Evolutionary conservation across 768 basidiomycete species (phyloP), one percentile per base, ranked within the genome.

Genomic region (Boletus sp.): DNA sequence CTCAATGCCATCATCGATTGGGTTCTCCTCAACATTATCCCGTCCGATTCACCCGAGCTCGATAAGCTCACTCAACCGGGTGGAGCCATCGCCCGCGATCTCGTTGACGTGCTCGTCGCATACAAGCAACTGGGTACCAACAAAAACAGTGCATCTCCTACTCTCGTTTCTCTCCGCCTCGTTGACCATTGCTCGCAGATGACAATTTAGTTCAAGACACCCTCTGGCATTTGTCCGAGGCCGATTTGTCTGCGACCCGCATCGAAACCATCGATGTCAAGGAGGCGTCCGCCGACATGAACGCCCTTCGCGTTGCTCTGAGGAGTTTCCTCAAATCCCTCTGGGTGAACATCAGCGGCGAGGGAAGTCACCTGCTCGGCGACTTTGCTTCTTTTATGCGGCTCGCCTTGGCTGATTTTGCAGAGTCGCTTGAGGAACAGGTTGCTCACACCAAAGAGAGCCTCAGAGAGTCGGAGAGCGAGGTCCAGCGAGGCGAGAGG

Each of bases 361-460:
- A 87, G 65, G 80, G 82, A 14, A 71, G 74, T 42, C 77, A 78
- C 35, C 72, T 87, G 28, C 74, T 86, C 61, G 71, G 76, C 52
- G 88, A 90, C 67, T 80, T 89, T 62, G 76, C 84, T 6, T 88
- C 86, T 30, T 83, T 89, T 60, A 62, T 78, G 1, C 83, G 89
- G 0, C 77, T 87, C 32, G 79, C 85, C 3, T 71, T 89, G 44
- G 86, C 87, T 0, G 86, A 90, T 54, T 79, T 82, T 0, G 86
- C 87, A 1, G 86, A 86, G 50, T 69, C 79, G 17, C 56, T 89
- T 18, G 83, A 87, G 60, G 63, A 68, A 0, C 75, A 77, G 50
- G 89, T 87, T 0, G 72, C 75, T 4, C 59, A 64, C 2, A 78
- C 83, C 0, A 87, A 86, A 54, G 73, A 82, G 35, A 72, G 69